These are phyloP conservation scores for Lyophyllum semitale DNA, from an alignment of 768 basidiomycete genomes.

Conservation along the genomic window DNA sequence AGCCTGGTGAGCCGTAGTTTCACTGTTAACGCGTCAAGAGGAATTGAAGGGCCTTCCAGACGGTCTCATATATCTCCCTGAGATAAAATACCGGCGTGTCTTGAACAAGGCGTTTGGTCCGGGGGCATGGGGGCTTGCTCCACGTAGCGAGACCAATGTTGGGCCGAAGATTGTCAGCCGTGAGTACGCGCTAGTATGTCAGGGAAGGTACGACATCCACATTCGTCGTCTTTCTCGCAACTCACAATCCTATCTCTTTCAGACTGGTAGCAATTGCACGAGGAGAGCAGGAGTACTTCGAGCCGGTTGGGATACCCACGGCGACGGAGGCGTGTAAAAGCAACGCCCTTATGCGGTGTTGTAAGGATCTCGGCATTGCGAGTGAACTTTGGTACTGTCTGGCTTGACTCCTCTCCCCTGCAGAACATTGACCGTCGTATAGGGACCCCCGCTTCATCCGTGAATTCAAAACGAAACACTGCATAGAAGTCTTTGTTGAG, in stretches of 20 bases:
- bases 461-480: slow-evolving; percentile 84
- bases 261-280: slow-evolving; percentile 90
- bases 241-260: not conserved
- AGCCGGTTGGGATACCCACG: slow-evolving; percentile 85
- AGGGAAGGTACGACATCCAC: slow-evolving; percentile 68
- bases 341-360: slow-evolving; percentile 96
- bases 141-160: slow-evolving; percentile 89
- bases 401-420: not conserved
- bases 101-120: slow-evolving; percentile 95
- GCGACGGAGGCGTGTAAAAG: slow-evolving; percentile 95
- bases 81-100: slow-evolving; percentile 93
- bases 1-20: slow-evolving; percentile 67
- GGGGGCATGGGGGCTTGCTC: slow-evolving; percentile 96
- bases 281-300: slow-evolving; percentile 97
- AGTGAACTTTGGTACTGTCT: slow-evolving; percentile 86
- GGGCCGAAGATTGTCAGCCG: slow-evolving; percentile 85
- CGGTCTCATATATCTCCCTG: slow-evolving; percentile 91
- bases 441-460: slow-evolving; percentile 98
- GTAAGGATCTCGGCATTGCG: slow-evolving; percentile 94
- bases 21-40: not conserved
- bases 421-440: not conserved
- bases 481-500: slow-evolving; percentile 84
- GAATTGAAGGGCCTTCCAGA: slow-evolving; percentile 45
- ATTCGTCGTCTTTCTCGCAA: not conserved
- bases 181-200: slow-evolving; percentile 93